A percentile compares a stretch with the other conserved stretches of the same genome.
phyloP scores from a whole-genome alignment of 441 rosid genomes.

The Erodium trifolium region DNA sequence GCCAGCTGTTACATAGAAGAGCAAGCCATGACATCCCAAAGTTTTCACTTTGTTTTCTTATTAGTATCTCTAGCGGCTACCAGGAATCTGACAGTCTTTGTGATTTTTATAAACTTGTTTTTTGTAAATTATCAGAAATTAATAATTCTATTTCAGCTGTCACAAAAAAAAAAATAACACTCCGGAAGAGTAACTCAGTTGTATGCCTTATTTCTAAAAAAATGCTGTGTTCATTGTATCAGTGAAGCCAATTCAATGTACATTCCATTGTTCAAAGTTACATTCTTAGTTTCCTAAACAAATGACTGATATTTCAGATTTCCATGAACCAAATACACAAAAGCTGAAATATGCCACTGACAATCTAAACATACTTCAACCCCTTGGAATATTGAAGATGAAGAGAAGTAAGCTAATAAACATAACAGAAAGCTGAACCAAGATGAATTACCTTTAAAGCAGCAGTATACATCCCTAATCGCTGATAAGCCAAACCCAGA shows the following conservation, averaged over 20 bases:
- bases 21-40: background rate
- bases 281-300: background rate
- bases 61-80: background rate
- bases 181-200: background rate
- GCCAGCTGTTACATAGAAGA: background rate
- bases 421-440: conserved; percentile 7
- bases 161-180: background rate
- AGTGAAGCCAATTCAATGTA: background rate
- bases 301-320: background rate
- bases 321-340: background rate
- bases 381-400: background rate
- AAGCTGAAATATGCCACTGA: background rate
- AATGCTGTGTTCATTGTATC: background rate
- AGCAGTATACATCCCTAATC: conserved; percentile 92
- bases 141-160: background rate
- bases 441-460: conserved; percentile 55
- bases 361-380: background rate
- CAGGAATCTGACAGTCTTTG: background rate
- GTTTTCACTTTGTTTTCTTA: conserved; percentile 4
- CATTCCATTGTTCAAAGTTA: background rate
- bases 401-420: conserved; percentile 13
- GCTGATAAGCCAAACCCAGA: conserved; percentile 84
- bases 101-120: background rate
- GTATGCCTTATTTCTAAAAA: background rate
- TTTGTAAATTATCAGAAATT: background rate